Evolutionary conservation across 2,329 filamentous ascomycete species (phyloP), one percentile per base, ranked within the genome.

Genomic region (Fusarium tupiense): DNA sequence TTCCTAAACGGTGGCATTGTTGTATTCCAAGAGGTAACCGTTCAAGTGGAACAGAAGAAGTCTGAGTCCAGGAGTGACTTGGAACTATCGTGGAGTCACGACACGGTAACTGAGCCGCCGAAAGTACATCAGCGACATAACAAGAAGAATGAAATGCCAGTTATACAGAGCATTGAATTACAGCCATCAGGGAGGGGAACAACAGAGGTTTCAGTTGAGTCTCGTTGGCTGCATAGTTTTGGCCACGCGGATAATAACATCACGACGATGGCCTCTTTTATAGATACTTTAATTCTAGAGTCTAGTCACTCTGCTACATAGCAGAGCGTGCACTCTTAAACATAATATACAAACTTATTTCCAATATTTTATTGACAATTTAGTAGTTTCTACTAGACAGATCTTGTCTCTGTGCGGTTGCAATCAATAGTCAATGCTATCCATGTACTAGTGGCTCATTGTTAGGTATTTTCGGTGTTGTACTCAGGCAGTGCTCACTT

Each of bases 1-100:
- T 70, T 70, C 10, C 8, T 58, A 4, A 64, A 64, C 22, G 65
- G 67, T 4, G 67, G 66, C 0, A 70, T 70, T 2, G 53, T 70
- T 16, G 67, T 70, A 11, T 70, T 70, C 20, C 65, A 70, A 60
- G 67, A 70, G 16, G 66, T 70, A 0, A 70, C 65, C 2, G 67
- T 70, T 5, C 65, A 69, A 33, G 47, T 70, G 1, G 59, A 70
- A 29, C 17, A 24, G 4, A 70, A 62, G 20, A 64, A 69, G 26
- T 8, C 52, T 4, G 65, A 64, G 35, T 24, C 65, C 7, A 37
- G 8, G 5, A 24, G 33, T 64, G 46, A 69, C 8, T 29, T 64
- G 4, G 47, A 41, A 3, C 40, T 43, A 4, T 58, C 65, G 11
- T 69, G 52, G 67, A 70, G 59, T 7, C 67, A 69, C 0, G 67